Evolutionary conservation across 2,329 filamentous ascomycete genomes (phyloP), one percentile per base, ranked within the genome.

Genomic region (Ophiostoma tasmaniense): DNA sequence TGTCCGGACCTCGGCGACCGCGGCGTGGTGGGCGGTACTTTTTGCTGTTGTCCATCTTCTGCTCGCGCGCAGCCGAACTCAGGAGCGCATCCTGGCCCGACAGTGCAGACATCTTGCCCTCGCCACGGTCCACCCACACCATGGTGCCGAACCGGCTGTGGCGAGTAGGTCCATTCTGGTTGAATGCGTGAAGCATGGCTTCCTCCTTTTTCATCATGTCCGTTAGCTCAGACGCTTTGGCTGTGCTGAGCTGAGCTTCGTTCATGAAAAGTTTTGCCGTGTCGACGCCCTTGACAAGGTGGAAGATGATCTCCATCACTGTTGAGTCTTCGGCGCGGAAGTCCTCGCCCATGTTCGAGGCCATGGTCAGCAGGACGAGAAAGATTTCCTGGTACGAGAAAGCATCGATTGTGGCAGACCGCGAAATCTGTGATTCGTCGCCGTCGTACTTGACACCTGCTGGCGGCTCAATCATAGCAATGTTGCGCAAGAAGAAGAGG

Each of bases 111-210:
- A 95, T 86, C 75, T 93, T 93, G 66, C 90, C 88, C 73, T 93
- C 90, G 66, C 93, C 90, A 69, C 93, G 84, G 80, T 96, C 92
- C 50, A 99, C 87, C 93, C 94, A 98, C 42, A 97, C 88, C 91
- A 98, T 98, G 13, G 93, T 96, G 2, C 95, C 95, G 75, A 98
- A 99, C 42, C 95, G 87, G 74, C 93, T 96, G 78, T 99, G 95
- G 65, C 95, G 84, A 2, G 92, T 93, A 0, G 93, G 91, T 2
- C 90, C 91, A 75, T 89, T 89, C 73, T 88, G 89, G 68, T 90
- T 89, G 74, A 93, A 90, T 66, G 89, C 85, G 74, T 89, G 87
- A 68, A 92, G 83, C 87, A 96, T 91, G n/a, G 89, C 86, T 1
- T 89, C 88, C 78, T 99, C 95, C 75, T 95, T 92, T 68, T 86